Evolutionary conservation across 371 early-diverging fungal genomes (phyloP), one percentile per base, ranked within the genome.

Genomic region (Mortierella sp.): DNA sequence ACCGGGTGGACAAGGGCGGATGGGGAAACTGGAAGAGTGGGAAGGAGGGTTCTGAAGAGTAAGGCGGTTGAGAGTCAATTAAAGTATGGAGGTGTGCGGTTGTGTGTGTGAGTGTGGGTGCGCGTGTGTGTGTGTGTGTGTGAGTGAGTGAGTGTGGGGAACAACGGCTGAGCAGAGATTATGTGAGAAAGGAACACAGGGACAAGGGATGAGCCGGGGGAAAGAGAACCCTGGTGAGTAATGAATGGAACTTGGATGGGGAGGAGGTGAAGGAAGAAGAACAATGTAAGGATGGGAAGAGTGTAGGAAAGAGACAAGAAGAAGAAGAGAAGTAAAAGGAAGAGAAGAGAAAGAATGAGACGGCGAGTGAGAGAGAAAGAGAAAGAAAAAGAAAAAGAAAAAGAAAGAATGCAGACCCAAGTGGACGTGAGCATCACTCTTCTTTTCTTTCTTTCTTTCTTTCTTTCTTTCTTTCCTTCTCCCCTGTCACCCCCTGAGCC

Each of bases 401-500:
- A n/a, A 4, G 72, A 65, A 60, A 18, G 41, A 41, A 41, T 41
- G 41, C 41, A 41, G 41, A 6, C 38, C 27, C n/a, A 27, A 10
- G 27, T 24, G 27, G 0, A 38, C 38, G 35, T 32, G 63, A 8
- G 63, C 63, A 63, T 63, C 18, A 54, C n/a, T n/a, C 7, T 27
- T 27, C 16, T 24, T n/a, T 27, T 7, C 16, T 24, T n/a, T n/a
- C 10, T 55, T 55, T 2, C 55, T 46, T 46, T 46, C 49, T 49
- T 49, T 49, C 14, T 3, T 29, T 2, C 55, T 46, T 46, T 46
- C 49, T 18, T 49, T 49, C 14, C 16, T 29, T 16, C n/a, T 54
- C 55, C 24, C 24, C 27, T 14, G 60, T 60, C 60, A 32, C 63
- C 63, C 63, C 63, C 63, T 63, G 63, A 63, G 63, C 63, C 63